Percentiles rank a stretch among this genome's conserved stretches.
Evolutionary conservation across 1,139 yeast genomes (phyloP).

Genomic region (Candida tunisiensis): DNA sequence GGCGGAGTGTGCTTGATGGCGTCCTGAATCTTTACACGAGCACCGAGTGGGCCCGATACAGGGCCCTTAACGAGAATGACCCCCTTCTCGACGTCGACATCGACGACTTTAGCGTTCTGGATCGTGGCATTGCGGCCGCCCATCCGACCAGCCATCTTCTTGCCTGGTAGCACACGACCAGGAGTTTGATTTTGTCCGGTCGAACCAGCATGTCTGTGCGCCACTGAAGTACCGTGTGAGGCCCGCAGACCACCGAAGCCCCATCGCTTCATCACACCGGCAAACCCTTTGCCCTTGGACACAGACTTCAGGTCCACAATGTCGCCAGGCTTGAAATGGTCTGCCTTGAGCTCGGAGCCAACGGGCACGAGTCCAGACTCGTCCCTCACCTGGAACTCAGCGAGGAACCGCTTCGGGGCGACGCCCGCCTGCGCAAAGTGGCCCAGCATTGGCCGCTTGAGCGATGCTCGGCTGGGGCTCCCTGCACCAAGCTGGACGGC

Average conservation of each 20-base stretch:
- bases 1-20: conserved; percentile 31
- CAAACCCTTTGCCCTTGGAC: conserved; percentile 92
- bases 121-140: conserved; percentile 64
- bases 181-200: conserved; percentile 93
- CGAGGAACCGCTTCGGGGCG: conserved; percentile 61
- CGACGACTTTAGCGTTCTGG: conserved; percentile 60
- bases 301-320: conserved; percentile 63
- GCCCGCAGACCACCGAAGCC: conserved; percentile 87
- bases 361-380: conserved; percentile 50
- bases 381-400: conserved; percentile 65
- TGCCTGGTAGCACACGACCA: conserved; percentile 91
- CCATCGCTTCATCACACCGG: conserved; percentile 97
- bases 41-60: conserved; percentile 78
- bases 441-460: conserved; percentile 51
- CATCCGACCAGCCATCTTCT: conserved; percentile 98
- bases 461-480: conserved; percentile 42
- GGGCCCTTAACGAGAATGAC: conserved; percentile 75
- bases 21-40: conserved; percentile 62
- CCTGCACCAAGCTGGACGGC: conserved; percentile 89
- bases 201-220: conserved; percentile 96
- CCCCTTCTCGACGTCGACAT: conserved; percentile 68
- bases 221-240: conserved; percentile 87
- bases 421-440: conserved; percentile 69
- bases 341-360: conserved; percentile 70
- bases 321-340: conserved; percentile 73